Evolutionary conservation across 306 rosid genomes (phyloP).

Genomic region (Lotus japonicus): DNA sequence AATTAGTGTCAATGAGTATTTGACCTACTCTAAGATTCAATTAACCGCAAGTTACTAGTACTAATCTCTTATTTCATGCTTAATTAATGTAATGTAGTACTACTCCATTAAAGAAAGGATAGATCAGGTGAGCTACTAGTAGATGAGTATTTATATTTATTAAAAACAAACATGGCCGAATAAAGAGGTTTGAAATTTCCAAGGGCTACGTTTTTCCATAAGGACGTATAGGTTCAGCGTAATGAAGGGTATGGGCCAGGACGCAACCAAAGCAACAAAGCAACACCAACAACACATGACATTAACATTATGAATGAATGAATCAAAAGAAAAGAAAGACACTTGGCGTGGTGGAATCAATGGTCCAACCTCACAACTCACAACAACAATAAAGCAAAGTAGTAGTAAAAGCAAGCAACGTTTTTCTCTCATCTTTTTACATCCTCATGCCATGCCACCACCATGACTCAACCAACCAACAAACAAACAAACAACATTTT

Average conservation of each 20-base stretch:
- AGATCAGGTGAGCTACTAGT: no score
- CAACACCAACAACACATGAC: no score
- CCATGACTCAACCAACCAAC: slow-evolving; percentile 27
- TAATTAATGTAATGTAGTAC: no score
- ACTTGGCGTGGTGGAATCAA: slow-evolving; percentile 19
- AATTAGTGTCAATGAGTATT: no score
- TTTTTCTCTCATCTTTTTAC: not conserved
- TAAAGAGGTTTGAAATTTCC: not conserved
- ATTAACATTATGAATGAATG: no score
- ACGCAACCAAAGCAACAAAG: not conserved
- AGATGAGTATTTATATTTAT: no score
- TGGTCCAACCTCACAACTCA: not conserved
- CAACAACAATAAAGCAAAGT: no score
- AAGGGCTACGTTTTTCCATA: not conserved
- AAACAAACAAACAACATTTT: not conserved
- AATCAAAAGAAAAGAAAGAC: not conserved
- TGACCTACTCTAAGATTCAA: no score
- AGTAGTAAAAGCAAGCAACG: slow-evolving; percentile 1
- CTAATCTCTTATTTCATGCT: no score
- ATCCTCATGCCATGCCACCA: slow-evolving; percentile 38
- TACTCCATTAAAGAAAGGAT: no score
- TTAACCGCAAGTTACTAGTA: no score
- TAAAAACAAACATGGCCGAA: not conserved
- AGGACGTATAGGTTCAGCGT: not conserved
- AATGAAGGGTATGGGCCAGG: slow-evolving; percentile 5